These are phyloP conservation scores for Prinsepia uniflora DNA, from an alignment of 306 rosid genomes.

Conservation along the genomic window DNA sequence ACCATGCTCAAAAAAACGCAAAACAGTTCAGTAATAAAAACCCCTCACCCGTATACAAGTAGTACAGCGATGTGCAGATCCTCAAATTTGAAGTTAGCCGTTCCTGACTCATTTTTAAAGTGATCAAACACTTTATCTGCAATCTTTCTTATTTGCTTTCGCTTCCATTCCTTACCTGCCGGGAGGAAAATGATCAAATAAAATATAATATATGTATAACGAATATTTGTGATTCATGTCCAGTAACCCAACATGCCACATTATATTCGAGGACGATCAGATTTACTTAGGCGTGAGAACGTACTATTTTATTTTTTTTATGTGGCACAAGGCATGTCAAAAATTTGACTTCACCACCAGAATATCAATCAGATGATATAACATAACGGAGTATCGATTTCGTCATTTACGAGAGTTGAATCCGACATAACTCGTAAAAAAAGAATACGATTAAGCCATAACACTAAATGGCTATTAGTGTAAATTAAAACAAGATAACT, in stretches of 20 bases:
- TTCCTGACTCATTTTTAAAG: constrained; percentile 27
- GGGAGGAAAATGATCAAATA: constrained; percentile 11
- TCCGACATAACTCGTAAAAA: background rate
- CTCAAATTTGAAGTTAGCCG: constrained; percentile 51
- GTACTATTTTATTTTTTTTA: background rate
- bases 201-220: background rate
- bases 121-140: constrained; percentile 50
- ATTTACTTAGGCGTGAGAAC: background rate
- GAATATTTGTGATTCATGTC: background rate
- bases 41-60: constrained; percentile 78
- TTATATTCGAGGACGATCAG: background rate
- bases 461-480: background rate
- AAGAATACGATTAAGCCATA: background rate
- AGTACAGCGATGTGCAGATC: constrained; percentile 78
- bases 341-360: too few species aligned
- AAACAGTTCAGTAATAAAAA: background rate
- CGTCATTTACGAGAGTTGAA: too few species aligned
- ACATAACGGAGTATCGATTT: background rate
- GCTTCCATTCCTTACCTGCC: constrained; percentile 74
- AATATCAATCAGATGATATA: background rate
- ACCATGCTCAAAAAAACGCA: background rate
- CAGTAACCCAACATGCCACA: background rate
- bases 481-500: background rate
- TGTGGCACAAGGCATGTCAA: too few species aligned
- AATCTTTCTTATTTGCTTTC: constrained; percentile 51